These are phyloP conservation scores for Penicillium ochrochloron DNA, from an alignment of 495 filamentous ascomycete genomes.

Conservation along the genomic window DNA sequence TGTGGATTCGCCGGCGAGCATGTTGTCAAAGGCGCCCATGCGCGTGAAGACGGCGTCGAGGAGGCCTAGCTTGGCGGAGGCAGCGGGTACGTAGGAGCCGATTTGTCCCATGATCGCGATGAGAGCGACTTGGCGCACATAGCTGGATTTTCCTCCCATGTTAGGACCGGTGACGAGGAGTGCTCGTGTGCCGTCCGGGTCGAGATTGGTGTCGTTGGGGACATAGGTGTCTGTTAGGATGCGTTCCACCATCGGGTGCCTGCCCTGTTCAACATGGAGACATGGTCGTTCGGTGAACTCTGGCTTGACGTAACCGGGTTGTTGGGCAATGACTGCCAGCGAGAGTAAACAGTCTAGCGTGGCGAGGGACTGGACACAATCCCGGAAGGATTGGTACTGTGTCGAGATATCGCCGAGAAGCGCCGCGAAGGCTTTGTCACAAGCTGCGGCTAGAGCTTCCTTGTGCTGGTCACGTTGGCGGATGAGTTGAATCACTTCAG, in stretches of 20 bases:
- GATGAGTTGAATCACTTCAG: constrained; percentile 79
- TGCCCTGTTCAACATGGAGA: constrained; percentile 74
- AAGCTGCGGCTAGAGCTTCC: constrained; percentile 89
- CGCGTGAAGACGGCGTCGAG: constrained; percentile 92
- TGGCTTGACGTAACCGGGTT: constrained; percentile 91
- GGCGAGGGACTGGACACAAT: constrained; percentile 83
- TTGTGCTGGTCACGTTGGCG: constrained; percentile 94
- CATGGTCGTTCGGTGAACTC: constrained; percentile 71
- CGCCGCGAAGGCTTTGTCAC: constrained; percentile 77
- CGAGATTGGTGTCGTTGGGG: constrained; percentile 81
- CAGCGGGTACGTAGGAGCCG: constrained; percentile 90
- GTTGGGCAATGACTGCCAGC: constrained; percentile 77
- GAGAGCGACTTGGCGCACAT: constrained; percentile 89
- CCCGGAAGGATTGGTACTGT: constrained; percentile 86
- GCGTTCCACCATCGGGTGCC: constrained; percentile 97
- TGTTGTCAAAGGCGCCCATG: constrained; percentile 97
- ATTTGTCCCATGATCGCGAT: constrained; percentile 94
- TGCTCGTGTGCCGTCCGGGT: constrained; percentile 65
- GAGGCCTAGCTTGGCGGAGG: constrained; percentile 73
- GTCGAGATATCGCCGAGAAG: constrained; percentile 74
- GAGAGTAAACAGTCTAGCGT: constrained; percentile 90
- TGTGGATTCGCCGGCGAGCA: constrained; percentile 91
- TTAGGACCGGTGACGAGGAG: constrained; percentile 95
- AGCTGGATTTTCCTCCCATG: constrained; percentile 97
- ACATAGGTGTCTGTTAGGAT: constrained; percentile 87